A percentile compares a stretch with the other conserved stretches of the same genome.
Conservation (phyloP, 805 yeast genomes). For the Candida railenensis region DNA sequence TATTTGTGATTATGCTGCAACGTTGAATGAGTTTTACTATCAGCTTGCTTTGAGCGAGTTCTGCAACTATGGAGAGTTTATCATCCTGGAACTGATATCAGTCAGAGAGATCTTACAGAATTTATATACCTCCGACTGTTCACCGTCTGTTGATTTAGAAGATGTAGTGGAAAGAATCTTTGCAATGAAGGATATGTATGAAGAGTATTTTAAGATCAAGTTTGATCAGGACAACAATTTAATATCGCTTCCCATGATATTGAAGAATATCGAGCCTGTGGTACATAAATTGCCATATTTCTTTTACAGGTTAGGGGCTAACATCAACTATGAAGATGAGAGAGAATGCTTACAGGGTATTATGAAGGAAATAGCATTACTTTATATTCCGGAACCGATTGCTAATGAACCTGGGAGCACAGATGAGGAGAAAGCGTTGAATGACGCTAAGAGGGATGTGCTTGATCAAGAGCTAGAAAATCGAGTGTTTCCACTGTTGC, state of each 20-base stretch:
- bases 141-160: constrained; percentile 11
- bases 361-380: constrained; percentile 63
- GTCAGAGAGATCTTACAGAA: constrained; percentile 36
- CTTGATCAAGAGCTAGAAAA: constrained; percentile 48
- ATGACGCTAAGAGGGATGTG: constrained; percentile 20
- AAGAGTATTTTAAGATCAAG: constrained; percentile 70
- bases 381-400: constrained; percentile 65
- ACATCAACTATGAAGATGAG: constrained; percentile 68
- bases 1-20: constrained; percentile 76
- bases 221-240: constrained; percentile 40
- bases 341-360: constrained; percentile 65
- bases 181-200: constrained; percentile 72
- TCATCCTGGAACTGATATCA: constrained; percentile 20
- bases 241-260: constrained; percentile 61
- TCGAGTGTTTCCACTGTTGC: constrained; percentile 62
- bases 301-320: constrained; percentile 56
- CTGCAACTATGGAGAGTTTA: constrained; percentile 67
- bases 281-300: constrained; percentile 65
- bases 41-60: constrained; percentile 78
- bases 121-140: constrained; percentile 22
- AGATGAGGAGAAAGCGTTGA: constrained; percentile 16
- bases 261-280: constrained; percentile 64
- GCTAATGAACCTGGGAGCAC: constrained; percentile 17
- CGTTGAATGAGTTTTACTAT: constrained; percentile 70
- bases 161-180: constrained; percentile 18